Evolutionary conservation across 2,329 filamentous ascomycete species (phyloP).

Genomic region (Camillea tinctor): DNA sequence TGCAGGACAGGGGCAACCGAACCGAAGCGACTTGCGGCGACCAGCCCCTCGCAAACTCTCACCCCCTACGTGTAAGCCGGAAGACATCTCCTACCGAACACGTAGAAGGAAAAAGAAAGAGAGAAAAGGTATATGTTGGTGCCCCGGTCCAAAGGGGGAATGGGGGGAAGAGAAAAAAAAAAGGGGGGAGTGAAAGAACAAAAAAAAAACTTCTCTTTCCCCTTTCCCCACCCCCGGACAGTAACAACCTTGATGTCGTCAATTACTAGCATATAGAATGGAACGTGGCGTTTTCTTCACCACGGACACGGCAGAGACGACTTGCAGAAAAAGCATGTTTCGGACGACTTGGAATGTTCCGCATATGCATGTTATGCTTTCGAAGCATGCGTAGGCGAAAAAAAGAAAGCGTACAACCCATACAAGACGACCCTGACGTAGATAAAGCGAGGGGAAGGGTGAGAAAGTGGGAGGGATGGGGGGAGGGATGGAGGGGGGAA

Average conservation of each 20-base stretch:
- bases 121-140: neutral
- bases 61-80: neutral
- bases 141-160: too few species aligned
- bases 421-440: conserved; percentile 20
- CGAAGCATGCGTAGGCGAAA: conserved; percentile 18
- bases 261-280: conserved; percentile 9
- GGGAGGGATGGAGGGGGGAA: neutral
- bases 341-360: conserved; percentile 21
- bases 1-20: neutral
- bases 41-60: neutral
- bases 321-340: conserved; percentile 6
- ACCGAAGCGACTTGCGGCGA: neutral
- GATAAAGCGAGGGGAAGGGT: conserved; percentile 8
- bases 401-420: conserved; percentile 2
- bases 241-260: neutral
- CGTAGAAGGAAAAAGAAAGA: neutral
- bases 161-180: too few species aligned
- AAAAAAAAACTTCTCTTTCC: too few species aligned
- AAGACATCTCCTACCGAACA: neutral
- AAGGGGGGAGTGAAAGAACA: too few species aligned
- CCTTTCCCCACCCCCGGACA: too few species aligned
- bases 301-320: conserved; percentile 19
- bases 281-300: conserved; percentile 23
- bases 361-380: conserved; percentile 23
- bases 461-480: neutral